Evolutionary conservation across 192 early-diverging fungal species (phyloP).

Genomic region (Allomyces javanicus): DNA sequence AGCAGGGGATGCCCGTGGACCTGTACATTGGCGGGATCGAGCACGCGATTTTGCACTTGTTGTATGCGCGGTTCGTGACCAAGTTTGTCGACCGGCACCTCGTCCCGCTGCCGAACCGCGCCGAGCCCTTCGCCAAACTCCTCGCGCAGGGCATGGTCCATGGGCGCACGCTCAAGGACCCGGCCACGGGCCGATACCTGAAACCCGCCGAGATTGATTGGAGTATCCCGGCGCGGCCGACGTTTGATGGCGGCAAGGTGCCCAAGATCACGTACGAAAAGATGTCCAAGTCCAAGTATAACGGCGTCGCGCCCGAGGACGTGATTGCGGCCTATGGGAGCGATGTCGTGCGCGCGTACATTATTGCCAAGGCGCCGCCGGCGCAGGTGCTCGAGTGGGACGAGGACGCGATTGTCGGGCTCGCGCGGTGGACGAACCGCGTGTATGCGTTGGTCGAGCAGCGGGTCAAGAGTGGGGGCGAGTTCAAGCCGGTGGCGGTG

Average conservation of each 20-base stretch:
- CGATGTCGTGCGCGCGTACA: slow-evolving; percentile 65
- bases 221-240: slow-evolving; percentile 13
- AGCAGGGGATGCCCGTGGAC: slow-evolving; percentile 56
- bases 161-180: slow-evolving; percentile 62
- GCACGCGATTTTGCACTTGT: slow-evolving; percentile 80
- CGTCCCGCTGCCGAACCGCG: slow-evolving; percentile 21
- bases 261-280: slow-evolving; percentile 60
- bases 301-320: slow-evolving; percentile 70
- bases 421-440: slow-evolving; percentile 64
- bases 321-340: slow-evolving; percentile 35
- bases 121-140: slow-evolving; percentile 71
- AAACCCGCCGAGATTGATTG: slow-evolving; percentile 49
- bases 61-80: slow-evolving; percentile 79
- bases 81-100: slow-evolving; percentile 40
- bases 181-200: slow-evolving; percentile 48
- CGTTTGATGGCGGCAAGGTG: slow-evolving; percentile 25
- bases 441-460: slow-evolving; percentile 34
- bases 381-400: slow-evolving; percentile 84
- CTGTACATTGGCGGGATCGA: slow-evolving; percentile 89
- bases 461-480: slow-evolving; percentile 1
- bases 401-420: slow-evolving; percentile 70
- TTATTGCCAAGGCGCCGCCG: slow-evolving; percentile 74
- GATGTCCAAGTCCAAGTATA: slow-evolving; percentile 94
- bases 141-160: slow-evolving; percentile 87
- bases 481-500: not conserved